Conservation (phyloP, 768 basidiomycete species). For the Dentipellis fragilis region DNA sequence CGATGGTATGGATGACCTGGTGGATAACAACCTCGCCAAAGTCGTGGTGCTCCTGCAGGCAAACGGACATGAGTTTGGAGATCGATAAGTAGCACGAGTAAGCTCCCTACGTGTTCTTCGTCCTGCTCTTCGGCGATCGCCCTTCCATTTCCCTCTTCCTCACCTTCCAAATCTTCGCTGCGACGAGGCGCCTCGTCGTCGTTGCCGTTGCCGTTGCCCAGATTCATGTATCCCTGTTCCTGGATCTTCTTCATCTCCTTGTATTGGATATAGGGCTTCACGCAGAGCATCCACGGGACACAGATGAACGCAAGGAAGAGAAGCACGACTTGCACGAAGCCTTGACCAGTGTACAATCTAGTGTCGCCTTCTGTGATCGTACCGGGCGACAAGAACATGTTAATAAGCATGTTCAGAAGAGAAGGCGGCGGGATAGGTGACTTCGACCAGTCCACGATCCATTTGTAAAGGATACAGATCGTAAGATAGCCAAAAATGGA, state of each 20-base stretch:
- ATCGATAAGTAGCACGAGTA: slow-evolving; percentile 6
- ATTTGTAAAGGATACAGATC: slow-evolving; percentile 93
- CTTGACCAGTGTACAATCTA: slow-evolving; percentile 82
- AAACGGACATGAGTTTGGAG: slow-evolving; percentile 7
- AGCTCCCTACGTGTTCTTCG: slow-evolving; percentile 60
- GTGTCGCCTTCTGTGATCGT: slow-evolving; percentile 45
- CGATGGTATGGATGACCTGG: slow-evolving; percentile 97
- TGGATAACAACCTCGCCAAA: slow-evolving; percentile 94
- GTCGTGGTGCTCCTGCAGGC: slow-evolving; percentile 67
- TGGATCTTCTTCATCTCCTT: slow-evolving; percentile 82
- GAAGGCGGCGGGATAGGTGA: slow-evolving; percentile 69
- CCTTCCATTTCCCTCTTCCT: slow-evolving; percentile 73
- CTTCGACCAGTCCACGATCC: slow-evolving; percentile 85
- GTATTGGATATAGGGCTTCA: slow-evolving; percentile 88
- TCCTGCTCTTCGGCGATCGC: slow-evolving; percentile 64
- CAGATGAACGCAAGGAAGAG: slow-evolving; percentile 74
- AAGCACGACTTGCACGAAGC: slow-evolving; percentile 70
- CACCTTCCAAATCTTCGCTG: slow-evolving; percentile 59
- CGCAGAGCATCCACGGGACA: slow-evolving; percentile 89
- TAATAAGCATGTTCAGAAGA: slow-evolving; percentile 90
- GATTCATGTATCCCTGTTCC: slow-evolving; percentile 74
- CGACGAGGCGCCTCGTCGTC: slow-evolving; percentile 36
- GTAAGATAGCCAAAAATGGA: slow-evolving; percentile 97
- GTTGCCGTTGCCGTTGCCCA: slow-evolving; percentile 35
- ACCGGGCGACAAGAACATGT: slow-evolving; percentile 92